phyloP scores from a whole-genome alignment of 2,329 filamentous ascomycete species.

The Alternaria solani region DNA sequence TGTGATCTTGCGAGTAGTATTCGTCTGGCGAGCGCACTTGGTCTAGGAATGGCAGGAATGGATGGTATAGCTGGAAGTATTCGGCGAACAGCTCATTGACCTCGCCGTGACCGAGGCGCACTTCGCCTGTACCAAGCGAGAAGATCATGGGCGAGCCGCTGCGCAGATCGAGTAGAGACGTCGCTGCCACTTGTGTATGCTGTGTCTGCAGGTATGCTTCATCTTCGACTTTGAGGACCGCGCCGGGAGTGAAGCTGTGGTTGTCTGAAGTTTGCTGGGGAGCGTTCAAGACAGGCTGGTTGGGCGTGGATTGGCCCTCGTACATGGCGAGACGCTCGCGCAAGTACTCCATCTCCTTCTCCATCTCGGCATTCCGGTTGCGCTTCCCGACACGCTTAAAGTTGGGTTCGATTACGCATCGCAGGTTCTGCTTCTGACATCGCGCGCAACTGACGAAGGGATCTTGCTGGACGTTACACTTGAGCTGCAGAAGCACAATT shows the following conservation, averaged over 20 bases:
- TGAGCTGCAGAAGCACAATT: slow-evolving; percentile 63
- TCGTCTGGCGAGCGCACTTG: slow-evolving; percentile 71
- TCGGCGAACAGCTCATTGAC: slow-evolving; percentile 70
- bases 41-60: slow-evolving; percentile 78
- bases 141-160: slow-evolving; percentile 64
- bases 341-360: slow-evolving; percentile 74
- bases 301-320: slow-evolving; percentile 59
- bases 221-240: slow-evolving; percentile 40
- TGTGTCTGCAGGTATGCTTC: slow-evolving; percentile 48
- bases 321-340: slow-evolving; percentile 67
- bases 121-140: slow-evolving; percentile 62
- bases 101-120: slow-evolving; percentile 54
- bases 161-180: slow-evolving; percentile 53
- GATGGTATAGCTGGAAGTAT: slow-evolving; percentile 79
- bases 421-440: slow-evolving; percentile 79
- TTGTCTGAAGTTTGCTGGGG: slow-evolving; percentile 34
- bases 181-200: slow-evolving; percentile 50
- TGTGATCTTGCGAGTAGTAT: slow-evolving; percentile 77
- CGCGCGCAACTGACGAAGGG: slow-evolving; percentile 80
- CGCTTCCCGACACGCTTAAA: slow-evolving; percentile 86
- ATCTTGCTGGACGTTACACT: slow-evolving; percentile 84
- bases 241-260: slow-evolving; percentile 31
- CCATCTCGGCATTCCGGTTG: slow-evolving; percentile 85
- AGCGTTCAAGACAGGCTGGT: slow-evolving; percentile 38
- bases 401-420: slow-evolving; percentile 87